Evolutionary conservation across 2,329 filamentous ascomycete species (phyloP).

Genomic region (Neofusicoccum ribis): DNA sequence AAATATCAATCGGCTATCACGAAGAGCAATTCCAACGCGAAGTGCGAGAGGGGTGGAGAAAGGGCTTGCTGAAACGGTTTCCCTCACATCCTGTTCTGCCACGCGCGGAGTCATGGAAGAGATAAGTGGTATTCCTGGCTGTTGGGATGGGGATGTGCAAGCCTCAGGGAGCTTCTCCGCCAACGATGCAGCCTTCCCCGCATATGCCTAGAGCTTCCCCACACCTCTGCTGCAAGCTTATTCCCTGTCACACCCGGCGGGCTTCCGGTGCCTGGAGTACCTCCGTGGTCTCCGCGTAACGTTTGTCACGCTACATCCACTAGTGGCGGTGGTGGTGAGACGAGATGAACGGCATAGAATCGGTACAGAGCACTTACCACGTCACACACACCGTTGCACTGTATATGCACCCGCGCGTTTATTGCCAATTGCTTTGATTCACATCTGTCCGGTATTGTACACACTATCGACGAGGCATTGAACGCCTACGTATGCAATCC

Average conservation of each 20-base stretch:
- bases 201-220: conserved; percentile 14
- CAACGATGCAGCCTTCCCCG: conserved; percentile 5
- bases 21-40: too few relatives aligned
- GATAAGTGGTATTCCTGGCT: not conserved
- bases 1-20: too few relatives aligned
- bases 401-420: not conserved
- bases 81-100: not conserved
- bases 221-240: conserved; percentile 6
- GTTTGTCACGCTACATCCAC: not conserved
- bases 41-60: too few relatives aligned
- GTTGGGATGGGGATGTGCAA: not conserved
- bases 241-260: not conserved
- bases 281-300: not conserved
- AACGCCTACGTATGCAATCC: not conserved
- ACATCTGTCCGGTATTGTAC: not conserved
- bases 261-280: not conserved
- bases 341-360: not conserved
- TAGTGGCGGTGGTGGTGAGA: not conserved
- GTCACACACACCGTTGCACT: not conserved
- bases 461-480: not conserved
- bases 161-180: not conserved
- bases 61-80: not conserved
- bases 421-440: not conserved
- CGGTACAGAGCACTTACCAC: not conserved
- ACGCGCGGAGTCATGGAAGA: conserved; percentile 12